Evolutionary conservation across 1,284 basidiomycete genomes (phyloP).

Genomic region (Pulveroboletus sp.): DNA sequence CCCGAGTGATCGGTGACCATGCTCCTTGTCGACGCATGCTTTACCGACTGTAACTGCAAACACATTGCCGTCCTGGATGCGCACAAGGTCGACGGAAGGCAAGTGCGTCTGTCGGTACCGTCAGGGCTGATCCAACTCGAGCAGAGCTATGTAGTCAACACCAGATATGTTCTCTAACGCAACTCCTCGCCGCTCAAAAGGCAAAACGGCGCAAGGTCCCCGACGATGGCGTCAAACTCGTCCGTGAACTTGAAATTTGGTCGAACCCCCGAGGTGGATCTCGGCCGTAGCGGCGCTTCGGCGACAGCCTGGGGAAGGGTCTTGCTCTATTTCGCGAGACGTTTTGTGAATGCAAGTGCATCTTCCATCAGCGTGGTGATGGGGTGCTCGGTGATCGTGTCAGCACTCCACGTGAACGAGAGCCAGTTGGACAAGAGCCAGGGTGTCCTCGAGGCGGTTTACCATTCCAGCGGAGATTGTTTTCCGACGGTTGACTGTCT

Average conservation of each 20-base stretch:
- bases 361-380: conserved; percentile 82
- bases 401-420: conserved; percentile 9
- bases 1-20: conserved; percentile 75
- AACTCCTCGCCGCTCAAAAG: conserved; percentile 71
- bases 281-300: conserved; percentile 73
- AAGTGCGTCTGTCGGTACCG: conserved; percentile 56
- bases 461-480: too few relatives aligned
- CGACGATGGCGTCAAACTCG: conserved; percentile 84
- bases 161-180: conserved; percentile 69
- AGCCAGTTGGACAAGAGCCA: conserved; percentile 27
- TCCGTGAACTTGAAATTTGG: conserved; percentile 80
- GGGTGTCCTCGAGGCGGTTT: conserved; percentile 6
- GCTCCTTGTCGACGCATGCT: conserved; percentile 63
- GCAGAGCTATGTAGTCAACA: conserved; percentile 30
- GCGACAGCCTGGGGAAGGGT: conserved; percentile 71
- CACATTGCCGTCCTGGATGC: conserved; percentile 66
- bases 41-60: conserved; percentile 64
- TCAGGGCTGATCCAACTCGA: conserved; percentile 4
- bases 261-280: conserved; percentile 90
- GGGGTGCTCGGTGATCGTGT: conserved; percentile 57
- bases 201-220: conserved; percentile 84
- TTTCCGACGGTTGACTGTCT: too few relatives aligned
- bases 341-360: conserved; percentile 65
- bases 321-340: conserved; percentile 73
- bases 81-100: conserved; percentile 83